phyloP scores from a whole-genome alignment of 257 asterid species.

The Solanum arcanum region DNA sequence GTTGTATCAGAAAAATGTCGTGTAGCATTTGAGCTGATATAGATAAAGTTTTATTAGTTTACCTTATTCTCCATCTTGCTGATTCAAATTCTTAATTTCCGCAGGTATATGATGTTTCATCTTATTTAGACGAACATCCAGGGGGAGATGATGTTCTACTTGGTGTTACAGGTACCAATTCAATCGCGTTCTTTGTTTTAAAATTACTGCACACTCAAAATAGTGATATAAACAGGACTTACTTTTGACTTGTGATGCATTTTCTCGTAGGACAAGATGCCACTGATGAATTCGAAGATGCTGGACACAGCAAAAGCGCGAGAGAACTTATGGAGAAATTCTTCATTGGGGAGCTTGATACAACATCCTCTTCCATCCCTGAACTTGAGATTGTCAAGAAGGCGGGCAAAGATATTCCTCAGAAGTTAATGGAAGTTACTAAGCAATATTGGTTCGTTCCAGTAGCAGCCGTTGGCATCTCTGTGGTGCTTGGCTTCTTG shows the following conservation, averaged over 20 bases:
- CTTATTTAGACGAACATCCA: conserved; percentile 91
- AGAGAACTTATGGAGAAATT: conserved; percentile 69
- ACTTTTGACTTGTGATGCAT: neutral
- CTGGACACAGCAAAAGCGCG: conserved; percentile 82
- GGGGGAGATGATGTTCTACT: conserved; percentile 89
- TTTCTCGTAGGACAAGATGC: conserved; percentile 65
- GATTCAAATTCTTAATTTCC: neutral
- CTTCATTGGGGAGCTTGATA: conserved; percentile 79
- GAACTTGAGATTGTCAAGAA: conserved; percentile 41
- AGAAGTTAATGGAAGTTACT: conserved; percentile 27
- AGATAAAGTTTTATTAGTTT: neutral
- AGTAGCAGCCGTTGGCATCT: conserved; percentile 42
- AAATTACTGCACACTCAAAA: neutral
- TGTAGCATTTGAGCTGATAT: neutral
- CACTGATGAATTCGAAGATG: conserved; percentile 91
- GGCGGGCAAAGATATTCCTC: conserved; percentile 13
- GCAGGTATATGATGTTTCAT: conserved; percentile 85
- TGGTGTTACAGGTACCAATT: conserved; percentile 41
- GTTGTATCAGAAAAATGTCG: neutral
- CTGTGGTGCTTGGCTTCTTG: conserved; percentile 39
- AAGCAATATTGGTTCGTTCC: conserved; percentile 72
- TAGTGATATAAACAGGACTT: neutral
- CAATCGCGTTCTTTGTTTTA: neutral
- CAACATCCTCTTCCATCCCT: conserved; percentile 37
- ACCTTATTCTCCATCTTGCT: neutral